phyloP scores from a whole-genome alignment of 1,284 basidiomycete genomes.

The Pseudozyma pruni region DNA sequence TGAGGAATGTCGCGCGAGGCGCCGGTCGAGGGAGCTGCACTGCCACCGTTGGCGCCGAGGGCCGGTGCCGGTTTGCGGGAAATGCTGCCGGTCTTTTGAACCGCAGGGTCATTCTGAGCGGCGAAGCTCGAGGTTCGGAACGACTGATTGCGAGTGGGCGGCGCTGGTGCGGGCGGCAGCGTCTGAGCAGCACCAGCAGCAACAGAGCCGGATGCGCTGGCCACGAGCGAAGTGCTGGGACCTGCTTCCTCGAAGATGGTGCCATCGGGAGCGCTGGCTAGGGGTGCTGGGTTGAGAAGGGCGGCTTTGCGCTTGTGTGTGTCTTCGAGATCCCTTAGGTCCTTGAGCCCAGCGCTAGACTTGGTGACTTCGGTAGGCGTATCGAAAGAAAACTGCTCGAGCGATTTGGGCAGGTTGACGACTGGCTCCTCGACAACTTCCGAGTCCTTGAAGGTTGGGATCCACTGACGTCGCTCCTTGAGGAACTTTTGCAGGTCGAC shows the following conservation, averaged over 20 bases:
- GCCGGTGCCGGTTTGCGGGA: slow-evolving; percentile 26
- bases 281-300: slow-evolving; percentile 24
- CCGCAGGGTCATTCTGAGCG: slow-evolving; percentile 11
- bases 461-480: slow-evolving; percentile 58
- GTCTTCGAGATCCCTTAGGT: slow-evolving; percentile 54
- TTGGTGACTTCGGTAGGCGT: slow-evolving; percentile 13
- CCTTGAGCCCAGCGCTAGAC: slow-evolving; percentile 42
- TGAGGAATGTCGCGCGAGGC: slow-evolving; percentile 36
- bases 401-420: slow-evolving; percentile 21
- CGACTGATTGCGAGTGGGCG: slow-evolving; percentile 46
- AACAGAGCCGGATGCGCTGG: neutral
- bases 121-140: slow-evolving; percentile 43
- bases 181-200: slow-evolving; percentile 3
- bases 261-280: slow-evolving; percentile 25
- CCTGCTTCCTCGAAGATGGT: slow-evolving; percentile 47
- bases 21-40: neutral
- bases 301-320: slow-evolving; percentile 53
- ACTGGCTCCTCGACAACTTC: slow-evolving; percentile 25
- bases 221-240: slow-evolving; percentile 8
- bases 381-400: slow-evolving; percentile 40
- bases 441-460: slow-evolving; percentile 48
- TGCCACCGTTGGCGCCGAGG: slow-evolving; percentile 5
- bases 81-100: slow-evolving; percentile 24
- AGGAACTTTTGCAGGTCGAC: slow-evolving; percentile 58
- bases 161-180: slow-evolving; percentile 23